phyloP scores from a whole-genome alignment of 2,329 filamentous ascomycete species.

The Pestalotiopsis sp. region DNA sequence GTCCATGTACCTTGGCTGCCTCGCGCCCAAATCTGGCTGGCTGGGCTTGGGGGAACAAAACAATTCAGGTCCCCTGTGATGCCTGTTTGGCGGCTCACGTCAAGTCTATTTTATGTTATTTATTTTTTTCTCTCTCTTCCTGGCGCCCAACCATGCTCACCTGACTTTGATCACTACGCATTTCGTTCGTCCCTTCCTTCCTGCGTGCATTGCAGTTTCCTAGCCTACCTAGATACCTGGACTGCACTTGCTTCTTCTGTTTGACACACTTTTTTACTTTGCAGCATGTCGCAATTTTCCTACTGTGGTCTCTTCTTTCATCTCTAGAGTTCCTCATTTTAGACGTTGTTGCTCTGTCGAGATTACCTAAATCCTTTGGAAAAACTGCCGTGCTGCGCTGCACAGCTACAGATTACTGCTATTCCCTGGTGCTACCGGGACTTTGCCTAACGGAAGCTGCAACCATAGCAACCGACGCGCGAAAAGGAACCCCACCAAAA shows the following conservation, averaged over 20 bases:
- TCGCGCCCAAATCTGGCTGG: neutral
- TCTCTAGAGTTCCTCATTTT: no score
- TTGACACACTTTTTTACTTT: neutral
- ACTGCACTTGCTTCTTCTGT: neutral
- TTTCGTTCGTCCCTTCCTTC: neutral
- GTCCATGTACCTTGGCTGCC: neutral
- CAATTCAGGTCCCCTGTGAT: neutral
- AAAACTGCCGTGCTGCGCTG: neutral
- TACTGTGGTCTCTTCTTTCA: no score
- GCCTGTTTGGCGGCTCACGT: neutral
- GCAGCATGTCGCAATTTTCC: no score
- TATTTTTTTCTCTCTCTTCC: neutral
- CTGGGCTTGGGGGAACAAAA: neutral
- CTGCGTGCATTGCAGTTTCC: neutral
- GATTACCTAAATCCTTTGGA: no score
- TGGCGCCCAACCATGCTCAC: neutral
- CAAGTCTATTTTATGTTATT: slow-evolving; percentile 4
- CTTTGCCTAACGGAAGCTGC: neutral
- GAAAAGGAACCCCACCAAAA: slow-evolving; percentile 5
- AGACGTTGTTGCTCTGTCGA: no score
- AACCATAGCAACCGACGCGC: slow-evolving; percentile 11
- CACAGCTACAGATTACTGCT: neutral
- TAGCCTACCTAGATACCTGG: neutral
- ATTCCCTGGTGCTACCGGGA: neutral
- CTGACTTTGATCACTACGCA: slow-evolving; percentile 1